Base-by-base conservation (phyloP, 2,329 filamentous ascomycete species). In the Ustulina deusta region DNA sequence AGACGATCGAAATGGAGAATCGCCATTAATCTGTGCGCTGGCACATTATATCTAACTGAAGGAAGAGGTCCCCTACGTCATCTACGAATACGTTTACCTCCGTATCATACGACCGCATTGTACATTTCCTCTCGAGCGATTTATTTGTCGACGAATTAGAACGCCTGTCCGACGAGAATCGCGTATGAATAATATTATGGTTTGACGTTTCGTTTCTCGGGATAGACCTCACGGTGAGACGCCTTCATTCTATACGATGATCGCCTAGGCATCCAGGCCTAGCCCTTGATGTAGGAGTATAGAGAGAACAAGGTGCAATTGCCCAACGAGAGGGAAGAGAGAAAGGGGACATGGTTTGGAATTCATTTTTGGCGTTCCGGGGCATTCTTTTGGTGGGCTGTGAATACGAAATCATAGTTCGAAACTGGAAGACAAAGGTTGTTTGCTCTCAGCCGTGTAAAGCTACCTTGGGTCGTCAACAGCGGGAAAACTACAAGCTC, bases 1-100 rank as follows among this genome's bases (percentile, higher is more conserved):
- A 81, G 65, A 79, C 81, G 42, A 86, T 87, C 71, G 86, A 88
- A 74, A 78, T 87, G 68, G 82, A 87, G 71, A 80, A 79, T 65
- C 82, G 82, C 60, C 85, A 85, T 61, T 74, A 72, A 54, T 54
- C 44, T n/a, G 69, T 73, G 27, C 61, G 66, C 42, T 42, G 29
- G 27, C 63, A 69, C 72, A 49, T 64, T 64, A 46, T 32, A 54
- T 54, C 36, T 44, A 36, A 63, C 22, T 40, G 27, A 25, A 62
- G 32, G 27, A 54, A 36, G 10, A 25, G 22, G 17, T 34, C 46
- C 51, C n/a, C 51, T 51, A 48, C 32, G 42, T 61, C 52, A 51
- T 55, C 42, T 46, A 51, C 57, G 10, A 48, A 64, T 56, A 66
- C 56, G 52, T 54, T 51, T 25, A 54, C 42, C 40, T 40, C 46